These are phyloP conservation scores for Nymphaea thermarum DNA, from an alignment of 164 flowering plant species.

Conservation along the genomic window DNA sequence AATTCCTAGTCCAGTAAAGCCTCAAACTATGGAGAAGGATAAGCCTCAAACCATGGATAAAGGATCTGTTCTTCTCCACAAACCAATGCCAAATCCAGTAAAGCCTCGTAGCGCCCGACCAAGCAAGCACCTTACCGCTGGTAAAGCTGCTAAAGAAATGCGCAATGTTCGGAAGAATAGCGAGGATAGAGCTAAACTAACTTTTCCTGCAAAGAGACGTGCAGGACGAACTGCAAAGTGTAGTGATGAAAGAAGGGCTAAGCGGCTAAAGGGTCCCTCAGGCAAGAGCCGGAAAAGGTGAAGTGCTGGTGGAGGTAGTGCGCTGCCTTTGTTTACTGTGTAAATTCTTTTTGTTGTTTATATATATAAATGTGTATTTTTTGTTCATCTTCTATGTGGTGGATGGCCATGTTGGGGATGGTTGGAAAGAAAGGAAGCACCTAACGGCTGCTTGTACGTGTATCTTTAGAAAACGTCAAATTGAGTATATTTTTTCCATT, in stretches of 20 bases:
- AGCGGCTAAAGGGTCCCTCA: neutral
- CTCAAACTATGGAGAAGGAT: conserved; percentile 16
- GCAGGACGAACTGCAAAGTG: neutral
- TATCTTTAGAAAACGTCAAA: neutral
- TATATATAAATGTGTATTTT: too few species aligned
- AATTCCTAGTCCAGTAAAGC: conserved; percentile 26
- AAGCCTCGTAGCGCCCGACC: too few species aligned
- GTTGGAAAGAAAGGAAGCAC: neutral
- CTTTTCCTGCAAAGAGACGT: neutral
- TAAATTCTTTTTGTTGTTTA: neutral
- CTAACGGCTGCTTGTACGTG: neutral
- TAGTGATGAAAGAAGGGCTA: neutral
- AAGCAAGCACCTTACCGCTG: neutral
- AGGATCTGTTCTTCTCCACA: too few species aligned
- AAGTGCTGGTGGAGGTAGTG: neutral
- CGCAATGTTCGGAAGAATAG: neutral
- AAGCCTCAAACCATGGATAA: neutral
- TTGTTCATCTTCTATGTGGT: neutral
- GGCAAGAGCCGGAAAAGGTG: neutral
- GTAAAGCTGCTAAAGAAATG: neutral
- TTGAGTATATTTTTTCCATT: too few species aligned
- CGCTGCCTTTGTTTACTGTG: neutral
- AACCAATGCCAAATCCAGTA: too few species aligned
- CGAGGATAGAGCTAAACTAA: neutral
- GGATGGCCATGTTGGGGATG: neutral